A percentile compares a stretch with the other conserved stretches of the same genome.
Evolutionary conservation across 129 eudicot species (phyloP).

Genomic region (Escallonia herrerae): DNA sequence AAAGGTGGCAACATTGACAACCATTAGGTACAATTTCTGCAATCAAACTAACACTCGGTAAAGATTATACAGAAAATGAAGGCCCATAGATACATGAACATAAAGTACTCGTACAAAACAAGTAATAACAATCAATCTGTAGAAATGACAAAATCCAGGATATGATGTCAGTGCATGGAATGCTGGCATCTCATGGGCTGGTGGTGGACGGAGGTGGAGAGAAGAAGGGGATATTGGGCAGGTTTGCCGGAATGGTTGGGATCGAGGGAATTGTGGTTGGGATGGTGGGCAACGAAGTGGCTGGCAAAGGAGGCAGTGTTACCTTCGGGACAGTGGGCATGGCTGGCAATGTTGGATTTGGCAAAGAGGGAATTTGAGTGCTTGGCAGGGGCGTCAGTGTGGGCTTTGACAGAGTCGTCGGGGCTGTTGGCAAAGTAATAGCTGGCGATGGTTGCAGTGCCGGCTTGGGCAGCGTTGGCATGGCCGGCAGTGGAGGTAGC

Average conservation of each 20-base stretch:
- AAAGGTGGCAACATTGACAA: too few relatives aligned
- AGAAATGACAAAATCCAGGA: too few relatives aligned
- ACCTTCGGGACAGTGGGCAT: neutral
- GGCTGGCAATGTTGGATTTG: neutral
- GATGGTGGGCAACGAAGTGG: conserved; percentile 7
- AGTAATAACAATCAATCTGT: neutral
- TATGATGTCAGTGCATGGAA: neutral
- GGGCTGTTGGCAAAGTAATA: conserved; percentile 4
- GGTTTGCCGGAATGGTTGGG: neutral
- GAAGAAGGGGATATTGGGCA: conserved; percentile 16
- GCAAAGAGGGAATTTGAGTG: conserved; percentile 18
- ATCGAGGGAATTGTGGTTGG: conserved; percentile 22
- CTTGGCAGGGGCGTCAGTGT: conserved; percentile 6
- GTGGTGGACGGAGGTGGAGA: conserved; percentile 24
- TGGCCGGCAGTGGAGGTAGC: conserved; percentile 7
- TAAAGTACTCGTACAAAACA: too few relatives aligned
- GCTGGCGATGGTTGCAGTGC: conserved; percentile 13
- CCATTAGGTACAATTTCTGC: too few relatives aligned
- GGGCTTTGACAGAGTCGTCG: conserved; percentile 6
- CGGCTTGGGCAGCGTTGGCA: neutral
- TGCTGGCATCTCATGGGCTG: conserved; percentile 2
- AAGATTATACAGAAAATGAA: too few relatives aligned
- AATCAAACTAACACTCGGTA: too few relatives aligned
- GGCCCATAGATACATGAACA: too few relatives aligned
- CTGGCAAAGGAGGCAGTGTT: conserved; percentile 11